Conservation (phyloP, 1,284 basidiomycete genomes). For the Pyrrhoderma noxium region DNA sequence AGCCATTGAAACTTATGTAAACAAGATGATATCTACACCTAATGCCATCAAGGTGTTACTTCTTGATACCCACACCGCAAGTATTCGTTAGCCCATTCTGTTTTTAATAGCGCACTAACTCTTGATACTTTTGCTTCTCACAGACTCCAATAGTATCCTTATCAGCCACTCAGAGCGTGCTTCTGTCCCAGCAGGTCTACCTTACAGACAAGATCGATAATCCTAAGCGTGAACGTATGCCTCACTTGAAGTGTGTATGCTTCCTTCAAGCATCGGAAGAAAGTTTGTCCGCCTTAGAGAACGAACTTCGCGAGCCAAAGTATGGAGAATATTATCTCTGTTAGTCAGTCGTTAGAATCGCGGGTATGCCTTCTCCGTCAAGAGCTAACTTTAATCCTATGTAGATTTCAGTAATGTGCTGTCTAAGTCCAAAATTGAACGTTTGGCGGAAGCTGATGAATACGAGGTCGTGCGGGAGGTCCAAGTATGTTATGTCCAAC, state of each 20-base stretch:
- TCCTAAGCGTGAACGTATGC: slow-evolving; percentile 78
- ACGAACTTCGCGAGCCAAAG: slow-evolving; percentile 82
- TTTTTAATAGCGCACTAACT: neutral
- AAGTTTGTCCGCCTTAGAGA: slow-evolving; percentile 76
- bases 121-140: neutral
- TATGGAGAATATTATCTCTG: slow-evolving; percentile 98
- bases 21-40: slow-evolving; percentile 83
- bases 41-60: slow-evolving; percentile 96
- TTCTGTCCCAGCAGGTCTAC: slow-evolving; percentile 96
- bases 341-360: slow-evolving; percentile 63
- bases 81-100: slow-evolving; percentile 23
- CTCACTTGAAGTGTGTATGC: slow-evolving; percentile 95
- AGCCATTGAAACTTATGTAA: slow-evolving; percentile 91
- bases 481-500: slow-evolving; percentile 52
- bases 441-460: slow-evolving; percentile 90
- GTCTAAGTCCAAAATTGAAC: slow-evolving; percentile 86
- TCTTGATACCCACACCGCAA: slow-evolving; percentile 90
- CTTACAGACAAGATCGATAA: slow-evolving; percentile 97
- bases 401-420: slow-evolving; percentile 93
- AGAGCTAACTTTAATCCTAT: neutral
- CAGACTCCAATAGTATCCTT: slow-evolving; percentile 97
- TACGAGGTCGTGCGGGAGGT: slow-evolving; percentile 96
- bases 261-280: slow-evolving; percentile 80
- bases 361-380: neutral
- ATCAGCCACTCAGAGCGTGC: slow-evolving; percentile 88